These are phyloP conservation scores for Combretum micranthum DNA, from an alignment of 345 rosid species.

Conservation along the genomic window DNA sequence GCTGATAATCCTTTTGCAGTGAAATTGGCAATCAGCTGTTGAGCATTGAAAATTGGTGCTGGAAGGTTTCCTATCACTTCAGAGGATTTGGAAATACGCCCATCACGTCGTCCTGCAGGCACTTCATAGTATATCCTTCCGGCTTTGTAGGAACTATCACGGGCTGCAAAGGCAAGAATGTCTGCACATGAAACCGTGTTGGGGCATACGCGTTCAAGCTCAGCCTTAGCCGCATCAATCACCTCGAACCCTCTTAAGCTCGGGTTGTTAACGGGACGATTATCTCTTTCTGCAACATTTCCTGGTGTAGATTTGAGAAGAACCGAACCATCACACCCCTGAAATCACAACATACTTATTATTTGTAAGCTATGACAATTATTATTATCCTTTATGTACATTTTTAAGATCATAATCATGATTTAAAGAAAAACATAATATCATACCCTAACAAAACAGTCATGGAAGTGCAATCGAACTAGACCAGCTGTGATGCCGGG, in stretches of 20 bases:
- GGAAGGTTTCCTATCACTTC: constrained; percentile 33
- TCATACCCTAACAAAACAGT: constrained; percentile 26
- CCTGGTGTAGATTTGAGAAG: constrained; percentile 23
- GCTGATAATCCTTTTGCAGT: constrained; percentile 21
- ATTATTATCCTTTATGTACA: no score
- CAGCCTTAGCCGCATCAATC: constrained; percentile 23
- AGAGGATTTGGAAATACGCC: constrained; percentile 14
- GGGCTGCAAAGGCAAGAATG: constrained; percentile 32
- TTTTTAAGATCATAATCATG: neutral
- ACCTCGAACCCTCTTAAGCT: constrained; percentile 26
- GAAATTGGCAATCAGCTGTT: constrained; percentile 15
- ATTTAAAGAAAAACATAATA: neutral
- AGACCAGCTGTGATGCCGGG: constrained; percentile 16
- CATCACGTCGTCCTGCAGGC: constrained; percentile 33
- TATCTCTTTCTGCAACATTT: constrained; percentile 22
- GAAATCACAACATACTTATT: neutral
- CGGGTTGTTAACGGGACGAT: constrained; percentile 14
- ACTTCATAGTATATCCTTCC: constrained; percentile 21
- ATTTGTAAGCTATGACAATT: neutral
- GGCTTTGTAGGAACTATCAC: constrained; percentile 16
- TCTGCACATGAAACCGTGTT: constrained; percentile 36
- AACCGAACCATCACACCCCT: constrained; percentile 50
- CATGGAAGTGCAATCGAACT: constrained; percentile 26
- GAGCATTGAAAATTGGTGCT: constrained; percentile 6
- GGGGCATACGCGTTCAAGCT: constrained; percentile 25